Evolutionary conservation across 495 filamentous ascomycete species (phyloP), one percentile per base, ranked within the genome.

Genomic region (Penicillium ochrochloron): DNA sequence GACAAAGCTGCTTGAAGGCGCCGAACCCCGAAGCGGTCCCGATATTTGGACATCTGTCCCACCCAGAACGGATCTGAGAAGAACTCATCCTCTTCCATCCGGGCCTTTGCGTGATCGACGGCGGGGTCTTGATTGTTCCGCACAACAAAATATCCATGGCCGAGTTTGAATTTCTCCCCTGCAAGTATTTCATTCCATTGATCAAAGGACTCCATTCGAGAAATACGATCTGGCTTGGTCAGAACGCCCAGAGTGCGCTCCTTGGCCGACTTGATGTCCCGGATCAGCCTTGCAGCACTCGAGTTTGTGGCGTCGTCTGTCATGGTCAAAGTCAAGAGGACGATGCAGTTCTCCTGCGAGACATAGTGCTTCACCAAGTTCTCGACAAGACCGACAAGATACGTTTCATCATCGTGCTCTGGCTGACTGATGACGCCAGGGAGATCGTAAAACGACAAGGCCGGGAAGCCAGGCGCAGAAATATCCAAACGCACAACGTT

Each of bases 401-500:
- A 90, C 0, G 76, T 75, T 33, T 91, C 87, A n/a, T 87, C 78
- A 3, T 83, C 78, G 7, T 86, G 77, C 41, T 88, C 85, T 0
- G 83, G 78, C 0, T 86, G 87, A 57, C 86, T 86, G 64, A 96
- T 92, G 5, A 94, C 85, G 0, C 92, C 92, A 0, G 92, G 92
- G 0, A 96, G 76, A 66, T 96, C 92, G 64, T 89, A 93, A 63
- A 96, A 93, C 0, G 88, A 89, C 0, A 96, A 73, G 41, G 88
- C 86, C 0, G 90, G 88, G 0, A 94, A 83, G 0, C 80, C 80
- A 0, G 90, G 89, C 0, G 86, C 89, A 0, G 86, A 86, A 14
- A 96, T 91, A 42, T 92, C 87, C 0, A 96, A 66, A 0, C 85
- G 83, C 0, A 96, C 84, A 0, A 92, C 82, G 57, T 96, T 96